A percentile compares a stretch with the other conserved stretches of the same genome.
These are phyloP conservation scores for Luzula sylvatica DNA, from an alignment of 176 grass and related monocot species.

Conservation along the genomic window DNA sequence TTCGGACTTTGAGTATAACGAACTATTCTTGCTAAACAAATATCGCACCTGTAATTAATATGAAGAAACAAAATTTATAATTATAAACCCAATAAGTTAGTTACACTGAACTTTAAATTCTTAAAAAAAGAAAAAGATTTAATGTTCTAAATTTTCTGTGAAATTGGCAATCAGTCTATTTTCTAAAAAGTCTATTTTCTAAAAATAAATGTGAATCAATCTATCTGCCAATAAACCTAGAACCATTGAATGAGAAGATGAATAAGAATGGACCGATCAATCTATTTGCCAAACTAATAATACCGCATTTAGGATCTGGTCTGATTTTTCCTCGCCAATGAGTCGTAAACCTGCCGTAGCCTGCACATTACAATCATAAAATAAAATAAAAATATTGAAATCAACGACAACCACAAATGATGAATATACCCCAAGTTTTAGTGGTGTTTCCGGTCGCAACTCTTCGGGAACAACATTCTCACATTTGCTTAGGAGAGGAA, in stretches of 20 bases:
- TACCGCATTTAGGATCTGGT: constrained; percentile 42
- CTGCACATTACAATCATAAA: constrained; percentile 2
- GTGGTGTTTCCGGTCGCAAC: constrained; percentile 8
- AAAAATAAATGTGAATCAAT: not conserved
- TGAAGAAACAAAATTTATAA: not conserved
- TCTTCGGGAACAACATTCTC: constrained; percentile 9
- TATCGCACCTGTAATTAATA: constrained; percentile 17
- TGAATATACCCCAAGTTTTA: constrained; percentile 22
- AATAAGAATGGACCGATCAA: too few relatives aligned
- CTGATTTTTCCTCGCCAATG: constrained; percentile 23
- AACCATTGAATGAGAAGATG: not conserved
- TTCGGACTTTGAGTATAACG: constrained; percentile 23
- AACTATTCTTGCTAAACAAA: constrained; percentile 31
- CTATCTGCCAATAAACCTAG: not conserved
- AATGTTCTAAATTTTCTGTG: too few relatives aligned
- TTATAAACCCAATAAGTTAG: not conserved
- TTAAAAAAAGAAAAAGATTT: not conserved
- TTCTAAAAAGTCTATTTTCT: too few relatives aligned
- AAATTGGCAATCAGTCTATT: not conserved
- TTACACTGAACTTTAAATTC: too few relatives aligned
- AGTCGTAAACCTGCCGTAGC: constrained; percentile 35
- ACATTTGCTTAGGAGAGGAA: constrained; percentile 9
- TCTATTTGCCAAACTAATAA: too few relatives aligned
- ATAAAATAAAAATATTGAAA: too few relatives aligned
- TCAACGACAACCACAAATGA: too few relatives aligned